Percentiles rank a stretch among this genome's conserved stretches.
Evolutionary conservation across 2,329 filamentous ascomycete genomes (phyloP).

Genomic region (Trichoderma hamatum): DNA sequence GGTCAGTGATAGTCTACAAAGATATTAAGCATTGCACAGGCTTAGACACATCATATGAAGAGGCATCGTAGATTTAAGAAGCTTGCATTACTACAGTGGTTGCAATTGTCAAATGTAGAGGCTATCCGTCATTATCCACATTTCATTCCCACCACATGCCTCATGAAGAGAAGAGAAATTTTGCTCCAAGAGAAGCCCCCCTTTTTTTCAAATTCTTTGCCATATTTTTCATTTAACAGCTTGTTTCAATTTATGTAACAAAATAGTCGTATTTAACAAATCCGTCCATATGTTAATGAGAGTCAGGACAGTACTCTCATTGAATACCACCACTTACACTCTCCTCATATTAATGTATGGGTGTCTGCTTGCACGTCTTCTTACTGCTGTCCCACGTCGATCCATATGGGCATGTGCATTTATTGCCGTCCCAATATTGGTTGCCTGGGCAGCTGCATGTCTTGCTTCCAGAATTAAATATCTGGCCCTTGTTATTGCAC

Average conservation of each 20-base stretch:
- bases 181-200: not conserved
- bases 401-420: slow-evolving; percentile 24
- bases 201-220: not conserved
- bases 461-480: slow-evolving; percentile 19
- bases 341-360: not conserved
- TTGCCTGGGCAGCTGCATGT: slow-evolving; percentile 25
- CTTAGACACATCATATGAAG: not conserved
- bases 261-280: not conserved
- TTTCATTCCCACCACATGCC: not conserved
- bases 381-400: slow-evolving; percentile 21
- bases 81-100: slow-evolving; percentile 21
- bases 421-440: slow-evolving; percentile 15
- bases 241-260: not conserved
- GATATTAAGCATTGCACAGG: not conserved
- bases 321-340: not conserved
- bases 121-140: slow-evolving; percentile 12
- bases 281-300: not conserved
- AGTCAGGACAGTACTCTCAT: not conserved
- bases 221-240: not conserved
- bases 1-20: too few species aligned
- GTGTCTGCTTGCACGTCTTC: slow-evolving; percentile 19
- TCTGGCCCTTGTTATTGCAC: slow-evolving; percentile 27
- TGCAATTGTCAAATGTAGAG: slow-evolving; percentile 2
- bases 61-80: not conserved
- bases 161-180: slow-evolving; percentile 1